A percentile compares a stretch with the other conserved stretches of the same genome.
These are phyloP conservation scores for Xerocomellus chrysenteron DNA, from an alignment of 768 basidiomycete species.

Conservation along the genomic window DNA sequence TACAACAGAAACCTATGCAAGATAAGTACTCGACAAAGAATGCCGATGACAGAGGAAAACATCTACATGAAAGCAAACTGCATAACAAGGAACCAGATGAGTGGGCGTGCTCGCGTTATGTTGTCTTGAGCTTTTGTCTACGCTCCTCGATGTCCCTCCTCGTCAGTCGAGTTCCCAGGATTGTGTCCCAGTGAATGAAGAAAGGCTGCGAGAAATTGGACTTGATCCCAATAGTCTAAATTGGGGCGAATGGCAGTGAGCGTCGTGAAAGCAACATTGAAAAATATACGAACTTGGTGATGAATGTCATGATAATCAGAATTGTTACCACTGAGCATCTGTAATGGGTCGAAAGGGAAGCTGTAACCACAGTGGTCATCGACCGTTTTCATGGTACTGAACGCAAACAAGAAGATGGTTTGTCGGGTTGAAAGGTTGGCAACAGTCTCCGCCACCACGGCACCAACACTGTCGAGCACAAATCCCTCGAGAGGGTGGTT, in stretches of 20 bases:
- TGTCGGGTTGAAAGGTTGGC: constrained; percentile 77
- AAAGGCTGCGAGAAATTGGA: constrained; percentile 95
- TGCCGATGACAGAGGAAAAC: background rate
- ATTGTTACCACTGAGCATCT: constrained; percentile 82
- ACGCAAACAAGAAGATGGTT: constrained; percentile 74
- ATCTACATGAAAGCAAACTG: background rate
- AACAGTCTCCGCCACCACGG: constrained; percentile 68
- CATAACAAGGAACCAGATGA: background rate
- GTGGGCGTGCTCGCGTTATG: background rate
- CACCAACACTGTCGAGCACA: constrained; percentile 81
- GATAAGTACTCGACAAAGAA: background rate
- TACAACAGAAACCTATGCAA: constrained; percentile 23
- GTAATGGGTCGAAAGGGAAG: constrained; percentile 89
- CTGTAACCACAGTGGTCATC: constrained; percentile 94
- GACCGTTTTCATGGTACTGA: constrained; percentile 90
- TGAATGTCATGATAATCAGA: constrained; percentile 99
- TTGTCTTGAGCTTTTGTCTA: constrained; percentile 35
- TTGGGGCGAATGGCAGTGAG: background rate
- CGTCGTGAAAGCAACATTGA: background rate
- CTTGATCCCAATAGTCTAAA: constrained; percentile 73
- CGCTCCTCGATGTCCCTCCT: constrained; percentile 61
- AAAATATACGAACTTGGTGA: constrained; percentile 64
- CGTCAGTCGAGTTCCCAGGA: constrained; percentile 85
- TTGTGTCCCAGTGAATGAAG: constrained; percentile 90
- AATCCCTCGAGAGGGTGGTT: constrained; percentile 97